Conservation (phyloP, 495 filamentous ascomycete genomes). For the Sabuloglossum arenarium region DNA sequence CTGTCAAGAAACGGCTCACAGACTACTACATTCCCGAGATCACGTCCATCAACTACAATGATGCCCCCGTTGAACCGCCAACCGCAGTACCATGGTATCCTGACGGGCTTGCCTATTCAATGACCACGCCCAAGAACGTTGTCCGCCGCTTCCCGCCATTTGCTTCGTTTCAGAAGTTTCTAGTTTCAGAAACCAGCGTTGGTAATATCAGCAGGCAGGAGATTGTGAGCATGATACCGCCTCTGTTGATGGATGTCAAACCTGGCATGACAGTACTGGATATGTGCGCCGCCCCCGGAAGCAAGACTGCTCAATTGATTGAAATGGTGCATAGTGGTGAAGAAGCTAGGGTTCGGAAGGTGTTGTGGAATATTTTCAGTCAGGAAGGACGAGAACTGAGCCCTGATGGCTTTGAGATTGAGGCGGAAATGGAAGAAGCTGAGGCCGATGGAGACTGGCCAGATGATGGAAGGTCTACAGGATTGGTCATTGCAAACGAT, state of each 20-base stretch:
- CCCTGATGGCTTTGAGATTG: conserved; percentile 22
- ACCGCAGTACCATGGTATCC: conserved; percentile 75
- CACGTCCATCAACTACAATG: conserved; percentile 48
- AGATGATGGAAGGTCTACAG: conserved; percentile 74
- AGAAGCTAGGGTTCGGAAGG: conserved; percentile 53
- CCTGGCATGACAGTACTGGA: conserved; percentile 87
- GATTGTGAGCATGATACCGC: conserved; percentile 96
- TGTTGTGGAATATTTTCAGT: conserved; percentile 19
- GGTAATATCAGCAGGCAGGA: conserved; percentile 96
- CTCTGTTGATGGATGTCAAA: conserved; percentile 71
- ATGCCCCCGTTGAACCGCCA: conserved; percentile 67
- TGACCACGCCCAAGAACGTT: conserved; percentile 90
- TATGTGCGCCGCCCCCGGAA: conserved; percentile 89
- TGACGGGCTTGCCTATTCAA: conserved; percentile 79
- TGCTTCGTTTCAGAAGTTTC: conserved; percentile 84
- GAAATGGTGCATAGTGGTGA: conserved; percentile 87
- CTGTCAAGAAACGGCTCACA: conserved; percentile 65
- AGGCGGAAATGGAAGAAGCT: conserved; percentile 23
- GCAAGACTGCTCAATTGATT: conserved; percentile 86
- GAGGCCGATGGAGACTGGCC: conserved; percentile 32
- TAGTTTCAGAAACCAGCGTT: conserved; percentile 92
- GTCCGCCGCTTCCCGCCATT: conserved; percentile 83
- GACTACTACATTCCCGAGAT: conserved; percentile 84
- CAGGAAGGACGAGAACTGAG: conserved; percentile 27
- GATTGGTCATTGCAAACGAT: conserved; percentile 86